Evolutionary conservation across 2,329 filamentous ascomycete species (phyloP), one percentile per base, ranked within the genome.

Genomic region (Cladosporium austrohemisphaericum): DNA sequence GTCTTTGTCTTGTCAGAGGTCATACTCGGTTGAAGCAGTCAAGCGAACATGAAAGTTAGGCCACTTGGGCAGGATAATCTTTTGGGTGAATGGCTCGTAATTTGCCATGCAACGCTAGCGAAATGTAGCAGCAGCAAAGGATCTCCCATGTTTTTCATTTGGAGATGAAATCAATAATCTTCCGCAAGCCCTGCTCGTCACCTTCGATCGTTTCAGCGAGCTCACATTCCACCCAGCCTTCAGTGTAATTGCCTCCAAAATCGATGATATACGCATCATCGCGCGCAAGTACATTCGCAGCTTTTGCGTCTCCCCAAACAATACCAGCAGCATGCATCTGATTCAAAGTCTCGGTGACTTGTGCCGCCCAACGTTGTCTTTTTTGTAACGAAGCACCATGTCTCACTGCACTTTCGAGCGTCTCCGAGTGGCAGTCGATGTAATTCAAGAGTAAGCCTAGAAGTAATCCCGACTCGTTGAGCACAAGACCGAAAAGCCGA

Each of bases 241-340:
- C 32, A 38, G 55, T 59, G 32, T 53, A 57, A 28, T 52, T 52
- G 10, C 60, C 60, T 10, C 60, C 56, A 46, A 61, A 60, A 32
- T 62, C 57, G 38, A 63, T 55, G 13, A 61, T 54, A 54, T 53
- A 63, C 9, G 58, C 53, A 36, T 61, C 36, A 7, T 54, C 43
- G 16, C 52, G 16, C 19, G 28, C n/a, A 26, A 62, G 20, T 26
- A 63, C 52, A 33, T 62, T 63, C 28, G 56, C 55, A 18, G 56
- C 51, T 37, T 62, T 60, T 9, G 50, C 60, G 37, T 63, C 59
- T 32, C 60, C 60, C 60, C 59, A 63, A 14, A 58, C 50, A 31
- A 62, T 53, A n/a, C 49, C 45, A 19, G 51, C 18, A 8, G 37
- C 50, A 50, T 62, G 60, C 4, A 62, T 52, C 41, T 43, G 28